Evolutionary conservation across 495 filamentous ascomycete genomes (phyloP).

Genomic region (Collariella sp.): DNA sequence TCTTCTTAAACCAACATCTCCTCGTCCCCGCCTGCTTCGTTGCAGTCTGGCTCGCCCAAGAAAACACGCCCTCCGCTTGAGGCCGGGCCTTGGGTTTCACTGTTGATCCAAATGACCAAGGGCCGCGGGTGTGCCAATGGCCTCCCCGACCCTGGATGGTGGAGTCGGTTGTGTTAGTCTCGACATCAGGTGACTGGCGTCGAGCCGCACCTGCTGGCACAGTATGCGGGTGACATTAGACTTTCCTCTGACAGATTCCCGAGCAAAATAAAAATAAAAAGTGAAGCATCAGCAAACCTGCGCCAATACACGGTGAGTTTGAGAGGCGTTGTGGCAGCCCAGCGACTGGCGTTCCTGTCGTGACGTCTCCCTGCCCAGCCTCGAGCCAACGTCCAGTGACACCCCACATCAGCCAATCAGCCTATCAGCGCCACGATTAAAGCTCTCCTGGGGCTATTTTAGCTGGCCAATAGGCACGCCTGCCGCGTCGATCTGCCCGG

Average conservation of each 20-base stretch:
- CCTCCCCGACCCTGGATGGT: conserved; percentile 9
- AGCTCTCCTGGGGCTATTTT: background rate
- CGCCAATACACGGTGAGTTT: background rate
- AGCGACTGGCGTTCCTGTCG: background rate
- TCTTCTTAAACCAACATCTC: too few species aligned
- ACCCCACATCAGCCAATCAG: background rate
- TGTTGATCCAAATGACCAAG: background rate
- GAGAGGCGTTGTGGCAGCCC: background rate
- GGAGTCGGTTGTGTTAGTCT: background rate
- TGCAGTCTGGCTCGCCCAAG: too few species aligned
- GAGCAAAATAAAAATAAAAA: too few species aligned
- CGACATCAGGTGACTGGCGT: conserved; percentile 1
- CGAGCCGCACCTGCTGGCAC: too few species aligned
- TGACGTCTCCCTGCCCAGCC: background rate
- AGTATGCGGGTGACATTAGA: too few species aligned
- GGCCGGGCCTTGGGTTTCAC: background rate
- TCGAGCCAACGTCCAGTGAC: too few species aligned
- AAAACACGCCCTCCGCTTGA: background rate
- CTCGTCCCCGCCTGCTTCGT: too few species aligned
- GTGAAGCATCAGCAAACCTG: too few species aligned
- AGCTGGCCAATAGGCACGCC: conserved; percentile 6
- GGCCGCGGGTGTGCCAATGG: background rate
- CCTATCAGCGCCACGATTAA: background rate
- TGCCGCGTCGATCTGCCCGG: conserved; percentile 5
- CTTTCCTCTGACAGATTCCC: too few species aligned